Conservation (phyloP, 768 basidiomycete species). For the Collybia sordida region DNA sequence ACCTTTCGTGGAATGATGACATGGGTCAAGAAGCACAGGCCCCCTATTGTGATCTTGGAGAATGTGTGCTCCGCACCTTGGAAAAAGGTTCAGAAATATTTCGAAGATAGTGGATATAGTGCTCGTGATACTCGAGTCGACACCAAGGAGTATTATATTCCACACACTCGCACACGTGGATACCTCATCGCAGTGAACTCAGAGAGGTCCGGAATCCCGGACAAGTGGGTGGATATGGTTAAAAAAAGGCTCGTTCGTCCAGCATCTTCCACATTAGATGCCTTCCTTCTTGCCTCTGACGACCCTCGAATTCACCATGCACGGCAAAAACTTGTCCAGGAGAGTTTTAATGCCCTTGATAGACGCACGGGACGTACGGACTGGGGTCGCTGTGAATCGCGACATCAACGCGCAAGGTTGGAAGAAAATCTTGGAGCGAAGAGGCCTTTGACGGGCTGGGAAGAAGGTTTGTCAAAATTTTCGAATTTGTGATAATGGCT, state of each 20-base stretch:
- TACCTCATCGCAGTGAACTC: constrained; percentile 82
- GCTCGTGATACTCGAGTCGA: constrained; percentile 72
- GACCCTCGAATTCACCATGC: constrained; percentile 91
- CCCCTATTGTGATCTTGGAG: constrained; percentile 90
- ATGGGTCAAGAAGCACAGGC: constrained; percentile 85
- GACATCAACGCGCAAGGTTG: constrained; percentile 83
- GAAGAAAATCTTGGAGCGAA: constrained; percentile 82
- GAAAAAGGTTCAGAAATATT: constrained; percentile 72
- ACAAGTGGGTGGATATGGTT: constrained; percentile 66
- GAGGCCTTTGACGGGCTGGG: constrained; percentile 90
- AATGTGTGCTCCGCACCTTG: constrained; percentile 94
- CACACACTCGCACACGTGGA: constrained; percentile 90
- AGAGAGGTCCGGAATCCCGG: constrained; percentile 56
- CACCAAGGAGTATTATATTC: constrained; percentile 90
- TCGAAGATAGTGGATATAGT: constrained; percentile 73
- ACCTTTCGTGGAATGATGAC: constrained; percentile 95
- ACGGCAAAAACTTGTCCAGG: constrained; percentile 77
- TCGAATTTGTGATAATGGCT: background rate
- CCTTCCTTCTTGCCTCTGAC: constrained; percentile 87
- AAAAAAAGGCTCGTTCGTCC: constrained; percentile 69
- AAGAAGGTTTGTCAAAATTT: constrained; percentile 60
- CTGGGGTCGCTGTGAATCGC: constrained; percentile 91
- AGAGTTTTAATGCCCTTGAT: constrained; percentile 62
- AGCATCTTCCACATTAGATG: constrained; percentile 87
- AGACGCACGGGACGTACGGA: constrained; percentile 75